A percentile compares a stretch with the other conserved stretches of the same genome.
Evolutionary conservation across 495 filamentous ascomycete species (phyloP).

Genomic region (Xylaria curta): DNA sequence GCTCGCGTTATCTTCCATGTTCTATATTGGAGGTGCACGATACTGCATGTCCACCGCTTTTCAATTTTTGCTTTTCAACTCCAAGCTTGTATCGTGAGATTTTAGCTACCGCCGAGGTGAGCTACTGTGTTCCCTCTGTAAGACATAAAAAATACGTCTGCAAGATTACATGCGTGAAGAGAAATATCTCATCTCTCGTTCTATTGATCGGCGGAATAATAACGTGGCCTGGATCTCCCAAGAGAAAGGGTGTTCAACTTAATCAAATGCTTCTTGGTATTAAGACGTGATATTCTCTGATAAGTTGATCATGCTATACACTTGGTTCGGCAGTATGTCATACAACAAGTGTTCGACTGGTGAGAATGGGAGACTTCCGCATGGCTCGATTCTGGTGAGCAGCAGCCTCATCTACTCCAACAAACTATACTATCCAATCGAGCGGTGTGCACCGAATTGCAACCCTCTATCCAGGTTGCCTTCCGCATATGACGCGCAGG

Average conservation of each 20-base stretch:
- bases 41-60: constrained; percentile 20
- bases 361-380: constrained; percentile 1
- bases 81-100: constrained; percentile 18
- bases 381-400: constrained; percentile 19
- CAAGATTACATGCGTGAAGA: background rate
- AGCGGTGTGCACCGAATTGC: constrained; percentile 21
- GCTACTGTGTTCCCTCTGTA: background rate
- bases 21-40: constrained; percentile 13
- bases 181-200: background rate
- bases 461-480: constrained; percentile 21
- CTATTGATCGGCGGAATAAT: background rate
- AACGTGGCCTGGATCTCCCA: background rate
- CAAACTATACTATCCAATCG: constrained; percentile 14
- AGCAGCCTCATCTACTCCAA: constrained; percentile 24
- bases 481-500: constrained; percentile 21
- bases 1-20: constrained; percentile 19
- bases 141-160: background rate
- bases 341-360: constrained; percentile 3
- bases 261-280: background rate
- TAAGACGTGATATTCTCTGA: background rate
- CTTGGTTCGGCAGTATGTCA: background rate
- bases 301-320: background rate
- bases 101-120: background rate
- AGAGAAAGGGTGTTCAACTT: background rate
- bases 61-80: constrained; percentile 23